Percentiles rank a stretch among this genome's conserved stretches.
Conservation (phyloP, 108 stramenopile genomes). For the Discostella stelligeroides region DNA sequence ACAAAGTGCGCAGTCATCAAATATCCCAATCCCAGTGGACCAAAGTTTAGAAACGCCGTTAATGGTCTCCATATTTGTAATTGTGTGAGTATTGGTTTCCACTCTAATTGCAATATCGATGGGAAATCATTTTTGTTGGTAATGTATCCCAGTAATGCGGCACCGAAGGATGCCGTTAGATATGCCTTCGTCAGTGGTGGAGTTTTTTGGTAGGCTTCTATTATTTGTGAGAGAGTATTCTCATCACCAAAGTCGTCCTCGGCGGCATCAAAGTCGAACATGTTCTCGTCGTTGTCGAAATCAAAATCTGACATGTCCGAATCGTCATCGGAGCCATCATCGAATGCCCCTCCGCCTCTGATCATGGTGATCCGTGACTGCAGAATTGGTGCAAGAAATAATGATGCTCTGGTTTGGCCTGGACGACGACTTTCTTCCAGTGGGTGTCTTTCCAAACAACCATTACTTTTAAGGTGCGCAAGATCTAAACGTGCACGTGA, state of each 20-base stretch:
- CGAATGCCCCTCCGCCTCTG: slow-evolving; percentile 52
- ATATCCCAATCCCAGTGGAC: slow-evolving; percentile 85
- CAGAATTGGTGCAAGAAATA: not conserved
- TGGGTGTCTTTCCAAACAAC: not conserved
- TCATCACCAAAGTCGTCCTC: slow-evolving; percentile 83
- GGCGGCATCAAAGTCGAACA: slow-evolving; percentile 56
- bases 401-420: not conserved
- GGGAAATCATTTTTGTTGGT: slow-evolving; percentile 85
- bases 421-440: not conserved
- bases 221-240: slow-evolving; percentile 54
- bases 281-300: slow-evolving; percentile 54
- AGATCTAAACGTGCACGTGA: not conserved
- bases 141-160: slow-evolving; percentile 66
- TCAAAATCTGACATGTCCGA: slow-evolving; percentile 67
- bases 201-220: slow-evolving; percentile 73
- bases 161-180: slow-evolving; percentile 72
- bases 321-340: slow-evolving; percentile 56
- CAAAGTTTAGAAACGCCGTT: slow-evolving; percentile 90
- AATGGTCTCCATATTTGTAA: slow-evolving; percentile 90
- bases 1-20: slow-evolving; percentile 88
- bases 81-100: slow-evolving; percentile 64
- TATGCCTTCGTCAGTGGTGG: slow-evolving; percentile 91
- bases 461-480: not conserved
- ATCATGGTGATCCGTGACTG: slow-evolving; percentile 11
- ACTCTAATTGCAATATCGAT: slow-evolving; percentile 70